Base-by-base conservation (phyloP, 495 filamentous ascomycete species). In the Acidomyces sp. region DNA sequence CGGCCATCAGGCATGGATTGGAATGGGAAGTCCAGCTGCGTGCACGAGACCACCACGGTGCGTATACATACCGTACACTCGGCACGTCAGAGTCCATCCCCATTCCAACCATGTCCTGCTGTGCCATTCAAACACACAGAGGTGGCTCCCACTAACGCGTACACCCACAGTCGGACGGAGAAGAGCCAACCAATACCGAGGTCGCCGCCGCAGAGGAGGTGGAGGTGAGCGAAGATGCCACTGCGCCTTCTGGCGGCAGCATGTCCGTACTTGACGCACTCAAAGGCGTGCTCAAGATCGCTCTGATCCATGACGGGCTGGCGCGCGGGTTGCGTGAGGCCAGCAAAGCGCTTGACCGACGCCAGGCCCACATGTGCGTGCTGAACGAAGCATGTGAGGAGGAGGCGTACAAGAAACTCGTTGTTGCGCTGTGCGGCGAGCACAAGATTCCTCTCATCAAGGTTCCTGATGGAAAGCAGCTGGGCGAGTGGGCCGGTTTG, bases 391-490 rank as follows among this genome's bases (percentile, higher is more conserved):
- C 72, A 48, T 97, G 90, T 71, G 90, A 96, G 70, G 92, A 97
- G 75, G 90, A 97, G 74, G 88, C 90, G 49, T 97, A 97, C 74
- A 97, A 97, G 84, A 97, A 97, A 78, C 76, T 97, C 35, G 88
- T 97, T 51, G 83, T 96, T 48, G 90, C 90, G 51, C 76, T 97
- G 39, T 97, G 90, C 77, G 80, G 76, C 37, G 90, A 96, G 74
- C 90, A 97, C 72, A 90, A 93, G 77, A 97, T 97, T 58, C 90
- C 90, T 44, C 71, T 97, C 48, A 97, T 97, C 75, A 95, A 97
- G 80, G 88, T 97, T 48, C 86, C 88, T 59, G 90, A 97, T 68
- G 90, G 90, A 62, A 97, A 97, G 78, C 82, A 93, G 72, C 71
- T 97, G 53, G 90, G 90, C 69, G 92, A 97, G 74, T 96, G 92